These are phyloP conservation scores for Westerdykella aurantiaca DNA, from an alignment of 2,329 filamentous ascomycete genomes.

Conservation along the genomic window DNA sequence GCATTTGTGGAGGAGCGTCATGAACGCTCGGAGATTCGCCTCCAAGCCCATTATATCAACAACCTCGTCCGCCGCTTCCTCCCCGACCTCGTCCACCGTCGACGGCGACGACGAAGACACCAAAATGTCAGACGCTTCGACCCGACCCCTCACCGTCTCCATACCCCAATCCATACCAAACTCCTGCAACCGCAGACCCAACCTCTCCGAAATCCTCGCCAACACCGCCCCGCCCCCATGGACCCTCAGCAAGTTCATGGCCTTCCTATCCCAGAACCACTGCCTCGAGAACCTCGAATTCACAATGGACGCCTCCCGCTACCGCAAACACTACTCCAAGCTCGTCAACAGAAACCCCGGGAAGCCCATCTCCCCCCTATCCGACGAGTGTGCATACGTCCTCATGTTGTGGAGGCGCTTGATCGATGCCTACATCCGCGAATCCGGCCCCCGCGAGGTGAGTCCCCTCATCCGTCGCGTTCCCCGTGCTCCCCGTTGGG, in stretches of 20 bases:
- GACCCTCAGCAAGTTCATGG: slow-evolving; percentile 89
- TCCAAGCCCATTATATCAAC: slow-evolving; percentile 26
- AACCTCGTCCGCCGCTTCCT: slow-evolving; percentile 28
- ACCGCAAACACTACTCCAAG: slow-evolving; percentile 61
- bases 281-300: slow-evolving; percentile 96
- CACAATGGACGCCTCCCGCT: slow-evolving; percentile 86
- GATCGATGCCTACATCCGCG: slow-evolving; percentile 75
- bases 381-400: slow-evolving; percentile 61
- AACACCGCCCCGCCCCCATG: slow-evolving; percentile 83
- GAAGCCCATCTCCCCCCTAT: slow-evolving; percentile 47
- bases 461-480: slow-evolving; percentile 2
- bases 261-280: slow-evolving; percentile 93
- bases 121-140: slow-evolving; percentile 45
- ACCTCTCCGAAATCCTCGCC: slow-evolving; percentile 78
- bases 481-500: background rate
- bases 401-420: slow-evolving; percentile 81
- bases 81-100: slow-evolving; percentile 27
- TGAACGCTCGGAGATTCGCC: slow-evolving; percentile 29
- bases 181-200: slow-evolving; percentile 58
- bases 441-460: slow-evolving; percentile 35
- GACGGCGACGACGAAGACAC: slow-evolving; percentile 43
- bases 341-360: slow-evolving; percentile 49
- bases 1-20: slow-evolving; percentile 35
- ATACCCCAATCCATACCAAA: slow-evolving; percentile 41
- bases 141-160: slow-evolving; percentile 47